A percentile compares a stretch with the other conserved stretches of the same genome.
Conservation (phyloP, 1,284 basidiomycete species). For the Apiotrichum siamense region DNA sequence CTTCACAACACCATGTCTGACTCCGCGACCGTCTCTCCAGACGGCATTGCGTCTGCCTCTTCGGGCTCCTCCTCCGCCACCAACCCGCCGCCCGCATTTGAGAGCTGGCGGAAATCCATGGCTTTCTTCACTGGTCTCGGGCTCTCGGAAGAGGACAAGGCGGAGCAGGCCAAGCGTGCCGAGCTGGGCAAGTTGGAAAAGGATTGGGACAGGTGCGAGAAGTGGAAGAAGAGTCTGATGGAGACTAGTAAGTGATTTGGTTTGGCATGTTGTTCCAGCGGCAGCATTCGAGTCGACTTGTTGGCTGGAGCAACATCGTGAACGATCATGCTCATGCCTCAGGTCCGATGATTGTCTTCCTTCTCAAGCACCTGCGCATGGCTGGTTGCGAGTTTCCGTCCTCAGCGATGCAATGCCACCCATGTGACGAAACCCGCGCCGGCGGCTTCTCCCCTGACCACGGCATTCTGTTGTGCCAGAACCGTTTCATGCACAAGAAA, state of each 20-base stretch:
- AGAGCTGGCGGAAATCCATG: conserved; percentile 44
- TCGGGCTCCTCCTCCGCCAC: background rate
- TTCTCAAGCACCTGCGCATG: conserved; percentile 72
- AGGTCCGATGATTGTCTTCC: conserved; percentile 81
- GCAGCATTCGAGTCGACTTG: too few relatives aligned
- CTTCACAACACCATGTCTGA: background rate
- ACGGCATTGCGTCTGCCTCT: too few relatives aligned
- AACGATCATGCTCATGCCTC: background rate
- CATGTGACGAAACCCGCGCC: conserved; percentile 65
- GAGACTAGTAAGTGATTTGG: conserved; percentile 41
- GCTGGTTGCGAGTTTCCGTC: conserved; percentile 61
- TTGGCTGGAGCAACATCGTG: too few relatives aligned
- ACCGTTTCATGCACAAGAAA: conserved; percentile 68
- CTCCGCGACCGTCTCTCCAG: background rate
- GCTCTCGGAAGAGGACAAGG: conserved; percentile 35
- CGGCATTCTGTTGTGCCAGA: conserved; percentile 77
- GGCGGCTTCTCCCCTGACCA: conserved; percentile 77
- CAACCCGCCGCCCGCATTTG: conserved; percentile 32
- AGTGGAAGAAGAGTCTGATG: conserved; percentile 50
- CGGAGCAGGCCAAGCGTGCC: conserved; percentile 5
- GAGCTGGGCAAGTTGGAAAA: conserved; percentile 30
- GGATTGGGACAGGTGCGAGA: conserved; percentile 50
- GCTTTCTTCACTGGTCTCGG: conserved; percentile 47
- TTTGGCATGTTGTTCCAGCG: too few relatives aligned
- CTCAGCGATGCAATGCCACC: conserved; percentile 70